phyloP scores from a whole-genome alignment of 2,329 filamentous ascomycete species.

The Cytospora leucostoma region DNA sequence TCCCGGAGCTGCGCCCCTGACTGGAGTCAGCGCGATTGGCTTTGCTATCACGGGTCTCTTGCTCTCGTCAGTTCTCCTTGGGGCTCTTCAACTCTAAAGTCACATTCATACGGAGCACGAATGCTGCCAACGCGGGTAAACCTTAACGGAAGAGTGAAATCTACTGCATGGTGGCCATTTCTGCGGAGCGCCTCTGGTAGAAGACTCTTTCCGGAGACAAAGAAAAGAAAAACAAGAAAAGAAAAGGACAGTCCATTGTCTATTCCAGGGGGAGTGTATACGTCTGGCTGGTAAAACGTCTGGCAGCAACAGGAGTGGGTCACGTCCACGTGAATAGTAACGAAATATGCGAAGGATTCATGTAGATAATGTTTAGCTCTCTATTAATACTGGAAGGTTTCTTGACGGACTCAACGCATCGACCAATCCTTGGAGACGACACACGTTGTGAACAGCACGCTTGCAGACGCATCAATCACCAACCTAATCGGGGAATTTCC shows the following conservation, averaged over 20 bases:
- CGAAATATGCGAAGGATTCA: not conserved
- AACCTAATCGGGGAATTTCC: not conserved
- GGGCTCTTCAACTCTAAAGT: constrained; percentile 5
- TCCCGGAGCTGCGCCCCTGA: not conserved
- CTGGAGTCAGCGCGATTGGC: not conserved
- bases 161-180: not conserved
- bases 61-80: constrained; percentile 10
- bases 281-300: not conserved
- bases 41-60: constrained; percentile 16
- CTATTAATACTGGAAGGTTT: not conserved
- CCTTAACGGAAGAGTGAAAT: not conserved
- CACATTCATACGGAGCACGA: not conserved
- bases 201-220: not conserved
- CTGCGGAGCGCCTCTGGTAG: not conserved
- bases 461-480: not conserved
- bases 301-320: not conserved
- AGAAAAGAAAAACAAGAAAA: not conserved
- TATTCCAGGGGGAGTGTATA: not conserved
- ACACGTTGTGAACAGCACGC: not conserved
- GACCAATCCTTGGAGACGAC: not conserved
- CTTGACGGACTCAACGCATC: not conserved
- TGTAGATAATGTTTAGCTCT: not conserved
- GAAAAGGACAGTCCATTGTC: not conserved
- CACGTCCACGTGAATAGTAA: not conserved
- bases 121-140: not conserved